phyloP scores from a whole-genome alignment of 768 basidiomycete species.

The Naematelia aurantialba region DNA sequence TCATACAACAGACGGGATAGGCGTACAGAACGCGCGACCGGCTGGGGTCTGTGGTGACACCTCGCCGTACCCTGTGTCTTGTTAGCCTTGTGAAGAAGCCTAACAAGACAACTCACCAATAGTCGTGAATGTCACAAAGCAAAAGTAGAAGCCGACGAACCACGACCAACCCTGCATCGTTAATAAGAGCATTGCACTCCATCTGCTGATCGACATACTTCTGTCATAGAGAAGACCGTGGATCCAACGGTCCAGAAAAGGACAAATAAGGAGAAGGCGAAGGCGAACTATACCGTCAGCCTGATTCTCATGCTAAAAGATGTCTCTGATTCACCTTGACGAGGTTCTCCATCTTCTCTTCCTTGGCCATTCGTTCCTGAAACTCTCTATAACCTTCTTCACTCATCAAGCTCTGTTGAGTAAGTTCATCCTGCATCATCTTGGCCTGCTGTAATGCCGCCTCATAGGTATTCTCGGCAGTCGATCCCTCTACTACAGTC shows the following conservation, averaged over 20 bases:
- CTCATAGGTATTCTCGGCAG: conserved; percentile 1
- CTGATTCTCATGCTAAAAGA: not conserved
- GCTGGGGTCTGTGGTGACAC: conserved; percentile 19
- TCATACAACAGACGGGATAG: too few relatives aligned
- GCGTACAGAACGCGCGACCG: conserved; percentile 21
- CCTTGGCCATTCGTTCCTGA: conserved; percentile 37
- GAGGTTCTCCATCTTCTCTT: conserved; percentile 57
- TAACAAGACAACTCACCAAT: conserved; percentile 8
- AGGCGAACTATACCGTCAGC: conserved; percentile 44
- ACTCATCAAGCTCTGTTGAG: conserved; percentile 18
- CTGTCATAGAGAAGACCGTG: conserved; percentile 26
- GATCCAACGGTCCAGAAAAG: conserved; percentile 64
- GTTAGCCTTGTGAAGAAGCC: not conserved
- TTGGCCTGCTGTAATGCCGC: conserved; percentile 3
- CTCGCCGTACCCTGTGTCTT: conserved; percentile 19
- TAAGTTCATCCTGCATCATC: conserved; percentile 23
- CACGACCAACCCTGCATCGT: conserved; percentile 22
- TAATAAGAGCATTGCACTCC: too few relatives aligned
- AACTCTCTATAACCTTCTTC: conserved; percentile 40
- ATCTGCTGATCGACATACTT: conserved; percentile 10
- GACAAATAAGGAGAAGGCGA: conserved; percentile 64
- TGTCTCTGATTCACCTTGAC: conserved; percentile 53
- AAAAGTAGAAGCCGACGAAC: conserved; percentile 27
- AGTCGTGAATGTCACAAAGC: conserved; percentile 33
- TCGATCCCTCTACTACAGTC: not conserved